Evolutionary conservation across 2,329 filamentous ascomycete genomes (phyloP), one percentile per base, ranked within the genome.

Genomic region (Penicillium sp.): DNA sequence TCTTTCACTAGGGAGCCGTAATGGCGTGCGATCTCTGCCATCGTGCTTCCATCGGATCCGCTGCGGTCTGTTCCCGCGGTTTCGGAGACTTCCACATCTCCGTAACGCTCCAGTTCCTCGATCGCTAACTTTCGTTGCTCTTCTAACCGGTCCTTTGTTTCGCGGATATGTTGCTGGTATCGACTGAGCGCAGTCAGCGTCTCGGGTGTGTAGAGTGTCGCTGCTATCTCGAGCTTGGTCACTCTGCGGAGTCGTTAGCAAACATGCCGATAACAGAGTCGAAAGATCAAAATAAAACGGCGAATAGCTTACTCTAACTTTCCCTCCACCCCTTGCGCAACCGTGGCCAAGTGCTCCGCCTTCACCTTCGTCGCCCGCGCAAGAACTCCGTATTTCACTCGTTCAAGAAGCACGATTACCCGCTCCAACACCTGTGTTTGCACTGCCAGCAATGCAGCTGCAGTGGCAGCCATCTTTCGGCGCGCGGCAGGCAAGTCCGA

Each of bases 181-280:
- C 62, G 56, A 3, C 49, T 44, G 13, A 72, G 59, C 10, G 70
- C 68, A 32, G 59, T 54, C 32, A 63, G 50, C 1, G 64, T 66
- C 49, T 72, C 69, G 3, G 69, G 68, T 0, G 68, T 72, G 54
- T 72, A 69, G 7, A 72, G 65, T 9, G 57, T 56, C n/a, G 66
- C 60, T 6, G 64, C 55, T n/a, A 67, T 60, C 43, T 72, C 70
- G 38, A 69, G 55, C 52, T 66, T 67, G 38, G 65, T 67, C 20
- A 72, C 64, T 43, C 69, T 73, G 31, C 37, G 25, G 20, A 13
- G 2, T n/a, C 2, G 42, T 53, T 44, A 53, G 46, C 31, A 10
- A 42, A 35, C 1, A 9, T 10, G 18, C 37, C 15, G 33, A 40
- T 2, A 15, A 28, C 27, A n/a, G 2, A 2, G 6, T 13, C n/a